phyloP scores from a whole-genome alignment of 2,329 filamentous ascomycete species.

The Westerdykella aurantiaca region DNA sequence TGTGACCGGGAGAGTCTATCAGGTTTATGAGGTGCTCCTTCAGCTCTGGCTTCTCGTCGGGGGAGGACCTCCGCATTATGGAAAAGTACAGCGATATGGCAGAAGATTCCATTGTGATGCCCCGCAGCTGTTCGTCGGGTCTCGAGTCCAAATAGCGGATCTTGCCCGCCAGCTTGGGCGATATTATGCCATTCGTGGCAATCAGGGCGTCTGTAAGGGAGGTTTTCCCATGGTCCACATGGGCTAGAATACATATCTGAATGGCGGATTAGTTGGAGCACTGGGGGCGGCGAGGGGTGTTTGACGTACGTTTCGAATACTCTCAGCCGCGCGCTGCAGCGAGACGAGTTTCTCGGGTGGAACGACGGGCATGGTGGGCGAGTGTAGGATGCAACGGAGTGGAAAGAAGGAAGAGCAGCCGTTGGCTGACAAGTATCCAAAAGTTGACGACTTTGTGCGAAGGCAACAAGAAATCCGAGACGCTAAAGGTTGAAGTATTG shows the following conservation, averaged over 20 bases:
- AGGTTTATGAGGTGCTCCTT: constrained; percentile 95
- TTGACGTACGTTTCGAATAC: constrained; percentile 78
- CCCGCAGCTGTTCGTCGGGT: constrained; percentile 89
- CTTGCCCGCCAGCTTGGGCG: constrained; percentile 93
- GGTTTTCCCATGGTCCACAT: constrained; percentile 98
- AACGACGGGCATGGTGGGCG: constrained; percentile 76
- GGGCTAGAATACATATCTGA: constrained; percentile 89
- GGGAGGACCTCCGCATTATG: constrained; percentile 68
- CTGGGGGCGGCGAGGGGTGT: constrained; percentile 12
- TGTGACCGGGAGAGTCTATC: constrained; percentile 96
- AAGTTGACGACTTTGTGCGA: too few species aligned
- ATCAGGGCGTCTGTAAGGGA: constrained; percentile 93
- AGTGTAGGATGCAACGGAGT: not conserved
- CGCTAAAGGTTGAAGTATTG: too few species aligned
- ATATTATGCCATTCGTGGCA: constrained; percentile 98
- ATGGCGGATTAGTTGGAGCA: constrained; percentile 20
- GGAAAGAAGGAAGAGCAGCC: not conserved
- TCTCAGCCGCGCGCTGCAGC: constrained; percentile 80
- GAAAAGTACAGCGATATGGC: constrained; percentile 96
- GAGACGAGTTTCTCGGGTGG: constrained; percentile 82
- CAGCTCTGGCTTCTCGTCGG: constrained; percentile 62
- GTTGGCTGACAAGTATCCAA: not conserved
- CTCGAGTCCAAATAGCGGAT: constrained; percentile 95
- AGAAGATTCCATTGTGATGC: constrained; percentile 99
- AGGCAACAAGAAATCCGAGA: too few species aligned